Percentiles rank a stretch among this genome's conserved stretches.
Evolutionary conservation across 352 stramenopile species (phyloP).

Genomic region (Globisporangium nodosum): DNA sequence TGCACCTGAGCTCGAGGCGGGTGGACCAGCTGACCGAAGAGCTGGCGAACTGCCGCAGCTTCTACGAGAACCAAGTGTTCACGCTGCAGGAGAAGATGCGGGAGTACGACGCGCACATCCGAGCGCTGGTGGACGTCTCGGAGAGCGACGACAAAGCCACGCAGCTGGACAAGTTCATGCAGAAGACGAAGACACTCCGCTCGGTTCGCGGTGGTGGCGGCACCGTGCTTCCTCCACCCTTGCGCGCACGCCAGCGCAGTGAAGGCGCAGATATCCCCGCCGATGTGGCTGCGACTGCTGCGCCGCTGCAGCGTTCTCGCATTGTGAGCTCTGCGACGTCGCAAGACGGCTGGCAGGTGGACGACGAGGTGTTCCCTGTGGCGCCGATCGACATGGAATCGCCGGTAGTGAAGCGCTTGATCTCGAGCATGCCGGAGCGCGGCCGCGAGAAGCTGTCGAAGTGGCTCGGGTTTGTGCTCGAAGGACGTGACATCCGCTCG

Average conservation of each 20-base stretch:
- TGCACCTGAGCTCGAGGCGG: conserved; percentile 33
- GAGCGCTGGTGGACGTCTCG: conserved; percentile 34
- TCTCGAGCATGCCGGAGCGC: conserved; percentile 57
- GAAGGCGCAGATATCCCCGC: not conserved
- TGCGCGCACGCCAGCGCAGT: not conserved
- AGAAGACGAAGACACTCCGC: conserved; percentile 52
- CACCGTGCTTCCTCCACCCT: not conserved
- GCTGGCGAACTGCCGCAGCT: conserved; percentile 39
- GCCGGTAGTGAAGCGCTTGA: conserved; percentile 59
- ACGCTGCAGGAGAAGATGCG: conserved; percentile 37
- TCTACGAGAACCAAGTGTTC: conserved; percentile 49
- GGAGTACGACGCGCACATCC: conserved; percentile 45
- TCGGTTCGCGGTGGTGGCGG: conserved; percentile 50
- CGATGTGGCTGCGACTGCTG: conserved; percentile 3
- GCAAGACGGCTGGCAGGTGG: conserved; percentile 43
- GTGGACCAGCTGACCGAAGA: conserved; percentile 43
- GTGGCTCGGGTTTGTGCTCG: conserved; percentile 66
- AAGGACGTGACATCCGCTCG: conserved; percentile 62
- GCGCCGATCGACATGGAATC: conserved; percentile 74
- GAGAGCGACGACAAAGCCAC: conserved; percentile 34
- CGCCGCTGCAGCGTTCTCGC: conserved; percentile 13
- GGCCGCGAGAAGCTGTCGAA: conserved; percentile 64
- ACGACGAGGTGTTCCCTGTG: conserved; percentile 60
- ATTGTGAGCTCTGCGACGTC: conserved; percentile 25
- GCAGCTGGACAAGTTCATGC: conserved; percentile 41